Base-by-base conservation (phyloP, 78 protist genomes). In the Chrysochromulina tobinii region DNA sequence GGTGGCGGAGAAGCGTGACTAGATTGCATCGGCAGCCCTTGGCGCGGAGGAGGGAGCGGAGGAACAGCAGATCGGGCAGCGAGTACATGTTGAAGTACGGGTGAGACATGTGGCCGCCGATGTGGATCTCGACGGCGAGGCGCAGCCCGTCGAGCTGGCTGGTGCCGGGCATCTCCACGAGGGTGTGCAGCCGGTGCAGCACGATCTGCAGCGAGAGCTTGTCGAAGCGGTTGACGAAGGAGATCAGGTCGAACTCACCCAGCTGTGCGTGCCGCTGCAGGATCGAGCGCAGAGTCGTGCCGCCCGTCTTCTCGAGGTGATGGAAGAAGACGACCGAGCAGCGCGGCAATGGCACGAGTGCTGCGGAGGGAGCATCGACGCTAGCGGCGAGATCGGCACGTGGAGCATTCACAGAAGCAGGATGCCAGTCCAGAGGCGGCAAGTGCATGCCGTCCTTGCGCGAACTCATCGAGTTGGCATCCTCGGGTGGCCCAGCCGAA, bases 251-350 rank as follows among this genome's bases (percentile, higher is more conserved):
- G 50, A 79, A 79, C n/a, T 54, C 23, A 27, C 64, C 87, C 23
- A 51, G 87, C 87, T 54, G 58, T 18, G 64, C 87, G 38, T 50
- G 61, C 21, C 59, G 58, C 87, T 79, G 87, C 38, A 79, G 27
- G 50, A 79, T 17, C 51, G 87, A 54, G 87, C 87, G 87, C 23
- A 79, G n/a, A 48, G 87, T 51, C 17, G 87, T 79, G 11, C 87
- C 87, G 6, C 54, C 87, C 27, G 87, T 79, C 87, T 79, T 79
- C 59, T 79, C 87, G 5, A 79, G 21, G 87, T 79, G 87, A 9
- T 51, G 58, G 64, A 79, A 79, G 64, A 79, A 79, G 87, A 54
- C 64, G 48, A 79, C 87, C 18, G 61, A 23, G 87, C 87, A 79
- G 7, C 5, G 1, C 9, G 87, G 87, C 58, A 75, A 57, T 5